Base-by-base conservation (phyloP, 495 filamentous ascomycete genomes). In the Margaritispora aquatica region DNA sequence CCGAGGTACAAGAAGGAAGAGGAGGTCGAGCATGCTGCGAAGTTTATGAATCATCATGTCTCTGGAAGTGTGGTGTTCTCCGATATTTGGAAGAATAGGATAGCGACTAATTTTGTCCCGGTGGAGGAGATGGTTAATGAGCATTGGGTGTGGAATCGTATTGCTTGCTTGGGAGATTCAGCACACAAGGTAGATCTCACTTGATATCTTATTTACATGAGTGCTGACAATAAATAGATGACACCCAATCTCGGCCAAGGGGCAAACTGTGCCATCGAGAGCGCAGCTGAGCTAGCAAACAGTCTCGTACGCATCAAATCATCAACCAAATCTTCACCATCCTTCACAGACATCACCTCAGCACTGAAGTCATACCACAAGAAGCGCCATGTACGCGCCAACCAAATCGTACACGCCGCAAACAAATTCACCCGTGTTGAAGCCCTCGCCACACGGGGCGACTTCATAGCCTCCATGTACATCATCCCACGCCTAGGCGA, bases 221-320 rank as follows among this genome's bases (percentile, higher is more conserved):
- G 77, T 17, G 77, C 78, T 58, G 67, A 74, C 0, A 71, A 70
- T 20, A 75, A 79, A 55, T 80, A 80, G 60, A 69, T 75, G 48
- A 75, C 72, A 0, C 68, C 69, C 1, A 69, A 72, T 57, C 24
- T 51, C 20, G 74, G 73, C 4, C 69, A 71, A 38, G 74, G 74
- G 1, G 74, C 71, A 4, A 75, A 76, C 44, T 61, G 59, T 26
- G 74, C 70, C 8, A 74, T 79, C 20, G 70, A 75, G 54, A 69
- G 63, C 17, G 69, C 69, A 5, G 70, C 73, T 0, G 65, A 62
- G 20, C 64, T 79, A 1, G 64, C 69, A 1, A 71, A 76, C 50
- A n/a, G n/a, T n/a, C n/a, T n/a, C n/a, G n/a, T n/a, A n/a, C n/a
- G n/a, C n/a, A n/a, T n/a, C n/a, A n/a, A n/a, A n/a, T n/a, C n/a